Evolutionary conservation across 192 early-diverging fungal genomes (phyloP), one percentile per base, ranked within the genome.

Genomic region (Chytriomyces sp.): DNA sequence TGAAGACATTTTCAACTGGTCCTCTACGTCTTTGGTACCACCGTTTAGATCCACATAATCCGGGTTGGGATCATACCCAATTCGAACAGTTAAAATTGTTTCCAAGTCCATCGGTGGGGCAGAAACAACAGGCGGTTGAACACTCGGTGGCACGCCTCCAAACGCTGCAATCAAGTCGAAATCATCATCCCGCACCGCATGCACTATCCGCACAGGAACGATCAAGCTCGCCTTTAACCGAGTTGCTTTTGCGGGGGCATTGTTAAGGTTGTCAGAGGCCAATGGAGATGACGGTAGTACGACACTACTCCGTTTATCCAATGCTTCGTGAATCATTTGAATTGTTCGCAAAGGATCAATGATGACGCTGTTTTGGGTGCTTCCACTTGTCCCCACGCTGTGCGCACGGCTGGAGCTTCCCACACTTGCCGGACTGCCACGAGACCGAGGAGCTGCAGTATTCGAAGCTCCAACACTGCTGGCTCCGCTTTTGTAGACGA

Each of bases 211-310:
- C 2, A 73, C 45, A 6, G 71, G 71, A 1, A 73, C 71, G 62
- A 73, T 73, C 53, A 73, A 61, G 26, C 71, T 73, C 18, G 71
- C 71, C 28, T 73, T 73, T n/a, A 73, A 61, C 45, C 71, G 71
- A 16, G 44, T 35, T 60, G 57, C 9, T 48, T 73, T 60, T 64
- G 26, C 20, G 24, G 63, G 23, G 11, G 26, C 20, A 43, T 13
- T 43, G 16, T 43, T 11, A 3, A 43, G 11, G 11, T 13, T 13
- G 11, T 13, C 20, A 11, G 63, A 64, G 63, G 13, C 18, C 13
- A 13, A 13, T 13, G 63, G 23, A 13, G 26, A 13, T 11, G 63
- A 64, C 18, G 18, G 13, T 11, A 43, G 20, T 24, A 20, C 63
- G 20, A 20, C 63, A 24, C 63, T 43, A 45, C 60, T 61, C 18